Evolutionary conservation across 371 early-diverging fungal genomes (phyloP).

Genomic region (Mucor lusitanicus): DNA sequence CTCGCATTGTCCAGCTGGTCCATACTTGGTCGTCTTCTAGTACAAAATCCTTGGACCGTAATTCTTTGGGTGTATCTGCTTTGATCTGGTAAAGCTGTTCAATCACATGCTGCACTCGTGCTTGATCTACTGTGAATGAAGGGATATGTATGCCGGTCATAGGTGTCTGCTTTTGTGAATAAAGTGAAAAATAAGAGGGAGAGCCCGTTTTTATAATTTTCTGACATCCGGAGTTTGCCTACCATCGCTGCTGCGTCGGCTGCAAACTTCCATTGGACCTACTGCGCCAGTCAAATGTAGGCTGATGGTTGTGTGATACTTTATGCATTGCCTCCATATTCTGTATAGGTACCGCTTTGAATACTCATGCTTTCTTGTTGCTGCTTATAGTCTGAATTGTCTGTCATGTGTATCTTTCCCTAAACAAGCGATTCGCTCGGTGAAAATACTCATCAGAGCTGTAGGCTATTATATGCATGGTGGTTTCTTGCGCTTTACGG

Average conservation of each 20-base stretch:
- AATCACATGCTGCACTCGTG: conserved; percentile 16
- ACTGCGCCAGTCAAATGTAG: neutral
- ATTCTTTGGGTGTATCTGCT: conserved; percentile 10
- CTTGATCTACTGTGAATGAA: neutral
- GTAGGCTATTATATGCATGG: no score
- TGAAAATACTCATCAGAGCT: no score
- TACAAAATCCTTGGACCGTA: conserved; percentile 28
- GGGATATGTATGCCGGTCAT: neutral
- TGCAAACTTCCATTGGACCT: neutral
- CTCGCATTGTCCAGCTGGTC: conserved; percentile 50
- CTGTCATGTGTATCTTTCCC: no score
- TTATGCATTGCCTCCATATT: no score
- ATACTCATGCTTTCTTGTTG: no score
- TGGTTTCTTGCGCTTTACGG: no score
- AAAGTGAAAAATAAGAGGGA: neutral
- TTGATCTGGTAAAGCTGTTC: conserved; percentile 18
- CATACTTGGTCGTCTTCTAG: conserved; percentile 24
- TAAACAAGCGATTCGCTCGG: no score
- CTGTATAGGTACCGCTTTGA: no score
- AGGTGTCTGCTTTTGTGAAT: neutral
- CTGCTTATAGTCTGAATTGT: no score
- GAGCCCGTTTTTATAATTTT: neutral
- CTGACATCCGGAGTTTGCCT: neutral
- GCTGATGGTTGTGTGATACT: no score
- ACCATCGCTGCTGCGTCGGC: neutral